phyloP scores from a whole-genome alignment of 2,329 filamentous ascomycete genomes.

The Colletotrichum tanaceti region DNA sequence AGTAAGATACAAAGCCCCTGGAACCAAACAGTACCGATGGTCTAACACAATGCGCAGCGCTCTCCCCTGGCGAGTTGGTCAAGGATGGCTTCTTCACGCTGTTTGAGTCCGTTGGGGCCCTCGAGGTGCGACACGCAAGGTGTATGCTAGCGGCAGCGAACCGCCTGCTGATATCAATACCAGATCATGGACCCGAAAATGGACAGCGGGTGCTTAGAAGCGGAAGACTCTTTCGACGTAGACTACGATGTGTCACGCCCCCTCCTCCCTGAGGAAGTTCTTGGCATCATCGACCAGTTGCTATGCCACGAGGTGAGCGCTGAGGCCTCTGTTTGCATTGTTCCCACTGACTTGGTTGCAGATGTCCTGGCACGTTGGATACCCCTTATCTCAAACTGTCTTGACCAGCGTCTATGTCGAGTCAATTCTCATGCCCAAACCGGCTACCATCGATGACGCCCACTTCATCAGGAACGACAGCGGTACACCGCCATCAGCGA shows the following conservation, averaged over 20 bases:
- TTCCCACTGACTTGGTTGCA: constrained; percentile 50
- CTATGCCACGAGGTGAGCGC: constrained; percentile 82
- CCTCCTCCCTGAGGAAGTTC: constrained; percentile 80
- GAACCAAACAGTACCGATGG: no score
- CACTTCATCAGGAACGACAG: constrained; percentile 63
- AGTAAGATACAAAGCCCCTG: constrained; percentile 54
- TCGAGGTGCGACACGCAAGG: constrained; percentile 69
- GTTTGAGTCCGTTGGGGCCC: constrained; percentile 90
- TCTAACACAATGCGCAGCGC: constrained; percentile 62
- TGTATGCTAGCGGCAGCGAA: background rate
- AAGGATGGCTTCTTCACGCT: constrained; percentile 96
- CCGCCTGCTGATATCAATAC: constrained; percentile 17
- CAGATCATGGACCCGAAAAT: constrained; percentile 99
- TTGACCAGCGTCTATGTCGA: constrained; percentile 95
- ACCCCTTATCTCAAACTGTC: constrained; percentile 92
- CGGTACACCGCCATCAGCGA: constrained; percentile 49
- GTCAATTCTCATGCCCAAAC: constrained; percentile 78
- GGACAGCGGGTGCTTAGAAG: constrained; percentile 88
- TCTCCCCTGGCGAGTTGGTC: constrained; percentile 83
- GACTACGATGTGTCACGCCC: constrained; percentile 78
- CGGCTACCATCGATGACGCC: constrained; percentile 72
- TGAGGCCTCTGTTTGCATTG: constrained; percentile 2
- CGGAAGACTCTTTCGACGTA: constrained; percentile 85
- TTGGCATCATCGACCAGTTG: constrained; percentile 95
- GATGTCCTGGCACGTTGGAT: constrained; percentile 98